These are phyloP conservation scores for Phytopythium aichiense DNA, from an alignment of 352 stramenopile species.

Conservation along the genomic window DNA sequence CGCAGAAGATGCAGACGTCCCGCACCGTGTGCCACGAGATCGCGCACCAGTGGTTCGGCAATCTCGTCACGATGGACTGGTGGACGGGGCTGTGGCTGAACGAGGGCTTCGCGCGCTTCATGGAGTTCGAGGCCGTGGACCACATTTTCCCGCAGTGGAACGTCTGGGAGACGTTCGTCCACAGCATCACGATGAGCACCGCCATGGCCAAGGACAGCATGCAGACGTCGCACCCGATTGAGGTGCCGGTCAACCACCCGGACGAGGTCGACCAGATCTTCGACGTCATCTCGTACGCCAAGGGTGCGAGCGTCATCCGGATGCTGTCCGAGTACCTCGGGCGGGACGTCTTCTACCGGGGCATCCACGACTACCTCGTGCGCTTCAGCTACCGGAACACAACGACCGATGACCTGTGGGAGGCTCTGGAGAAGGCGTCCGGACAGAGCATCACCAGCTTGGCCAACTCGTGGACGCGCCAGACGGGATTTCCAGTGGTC, in stretches of 20 bases:
- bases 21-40: conserved; percentile 98
- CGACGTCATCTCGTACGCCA: conserved; percentile 97
- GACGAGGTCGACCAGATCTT: conserved; percentile 99
- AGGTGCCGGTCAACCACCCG: conserved; percentile 91
- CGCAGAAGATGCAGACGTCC: conserved; percentile 79
- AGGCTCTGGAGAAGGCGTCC: conserved; percentile 88
- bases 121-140: conserved; percentile 93
- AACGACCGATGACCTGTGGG: conserved; percentile 94
- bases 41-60: conserved; percentile 96
- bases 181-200: conserved; percentile 63
- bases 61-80: conserved; percentile 99
- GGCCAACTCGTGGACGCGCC: conserved; percentile 92
- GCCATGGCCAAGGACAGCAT: conserved; percentile 93
- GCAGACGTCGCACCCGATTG: conserved; percentile 91
- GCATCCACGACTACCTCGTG: conserved; percentile 93
- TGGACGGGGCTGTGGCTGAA: conserved; percentile 97
- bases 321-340: conserved; percentile 78
- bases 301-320: conserved; percentile 81
- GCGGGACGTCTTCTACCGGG: conserved; percentile 73
- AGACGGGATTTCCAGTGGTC: conserved; percentile 93
- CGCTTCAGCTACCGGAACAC: conserved; percentile 93
- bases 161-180: conserved; percentile 96
- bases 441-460: conserved; percentile 90
- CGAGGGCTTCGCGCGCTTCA: conserved; percentile 97
- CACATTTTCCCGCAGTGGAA: conserved; percentile 93